Conservation (phyloP, 1,139 yeast species). For the Lodderomyces beijingensis region DNA sequence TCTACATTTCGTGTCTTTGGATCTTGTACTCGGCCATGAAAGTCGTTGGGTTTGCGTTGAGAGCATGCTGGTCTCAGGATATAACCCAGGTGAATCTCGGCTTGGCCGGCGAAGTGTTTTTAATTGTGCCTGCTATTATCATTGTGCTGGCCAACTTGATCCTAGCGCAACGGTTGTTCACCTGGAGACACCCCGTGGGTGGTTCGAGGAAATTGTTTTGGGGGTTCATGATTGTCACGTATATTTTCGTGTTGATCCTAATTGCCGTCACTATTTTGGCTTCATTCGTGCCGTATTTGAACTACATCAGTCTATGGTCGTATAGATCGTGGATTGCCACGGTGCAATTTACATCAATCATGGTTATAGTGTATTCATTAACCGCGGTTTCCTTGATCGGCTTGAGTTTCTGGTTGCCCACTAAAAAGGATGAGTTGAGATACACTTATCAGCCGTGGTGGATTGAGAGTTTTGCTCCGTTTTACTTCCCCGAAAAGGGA, state of each 20-base stretch:
- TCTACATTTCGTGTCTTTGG: slow-evolving; percentile 33
- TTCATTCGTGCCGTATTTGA: slow-evolving; percentile 32
- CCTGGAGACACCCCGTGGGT: slow-evolving; percentile 48
- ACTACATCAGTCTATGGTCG: slow-evolving; percentile 22
- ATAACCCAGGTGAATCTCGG: slow-evolving; percentile 25
- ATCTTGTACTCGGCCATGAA: slow-evolving; percentile 25
- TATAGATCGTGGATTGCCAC: slow-evolving; percentile 24
- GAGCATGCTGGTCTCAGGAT: slow-evolving; percentile 29
- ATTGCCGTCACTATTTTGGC: slow-evolving; percentile 31
- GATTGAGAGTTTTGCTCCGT: slow-evolving; percentile 40
- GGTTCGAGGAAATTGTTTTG: slow-evolving; percentile 38
- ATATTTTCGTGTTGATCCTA: slow-evolving; percentile 26
- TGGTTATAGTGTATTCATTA: slow-evolving; percentile 31
- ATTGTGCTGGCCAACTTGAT: slow-evolving; percentile 36
- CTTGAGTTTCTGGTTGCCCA: slow-evolving; percentile 39
- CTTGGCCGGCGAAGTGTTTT: slow-evolving; percentile 29
- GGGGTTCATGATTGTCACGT: slow-evolving; percentile 29
- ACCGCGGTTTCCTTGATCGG: slow-evolving; percentile 33
- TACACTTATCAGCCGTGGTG: slow-evolving; percentile 48
- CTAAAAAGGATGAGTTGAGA: slow-evolving; percentile 41
- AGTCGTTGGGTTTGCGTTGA: slow-evolving; percentile 27
- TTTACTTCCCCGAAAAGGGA: slow-evolving; percentile 34
- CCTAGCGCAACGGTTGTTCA: slow-evolving; percentile 40
- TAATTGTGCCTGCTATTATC: slow-evolving; percentile 31
- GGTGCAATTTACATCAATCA: slow-evolving; percentile 28